A percentile compares a stretch with the other conserved stretches of the same genome.
phyloP scores from a whole-genome alignment of 805 yeast species.

The Starmera dryadoides region DNA sequence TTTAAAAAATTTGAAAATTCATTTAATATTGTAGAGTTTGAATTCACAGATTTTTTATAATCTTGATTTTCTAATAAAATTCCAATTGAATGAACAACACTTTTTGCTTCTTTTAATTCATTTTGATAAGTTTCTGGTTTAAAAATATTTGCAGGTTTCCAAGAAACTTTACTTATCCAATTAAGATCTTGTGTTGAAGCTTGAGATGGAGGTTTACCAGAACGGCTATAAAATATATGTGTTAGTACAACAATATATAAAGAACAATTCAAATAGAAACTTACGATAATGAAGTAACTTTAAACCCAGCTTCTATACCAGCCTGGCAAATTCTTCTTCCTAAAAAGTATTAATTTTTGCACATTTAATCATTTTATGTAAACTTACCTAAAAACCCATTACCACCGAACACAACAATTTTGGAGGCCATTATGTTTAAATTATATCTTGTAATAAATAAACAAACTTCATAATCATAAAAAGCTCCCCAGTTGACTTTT shows the following conservation, averaged over 20 bases:
- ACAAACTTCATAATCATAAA: too few relatives aligned
- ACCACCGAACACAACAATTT: conserved; percentile 75
- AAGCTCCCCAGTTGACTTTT: too few relatives aligned
- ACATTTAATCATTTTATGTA: not conserved
- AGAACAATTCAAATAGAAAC: conserved; percentile 5
- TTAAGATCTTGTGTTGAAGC: conserved; percentile 21
- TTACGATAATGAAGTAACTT: conserved; percentile 59
- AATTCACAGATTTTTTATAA: conserved; percentile 49
- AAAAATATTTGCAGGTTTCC: conserved; percentile 66
- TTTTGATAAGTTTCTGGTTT: conserved; percentile 49
- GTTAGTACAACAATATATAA: not conserved
- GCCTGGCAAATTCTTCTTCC: conserved; percentile 66
- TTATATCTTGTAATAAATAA: too few relatives aligned
- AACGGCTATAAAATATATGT: conserved; percentile 24
- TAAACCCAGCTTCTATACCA: conserved; percentile 54
- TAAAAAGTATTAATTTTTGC: conserved; percentile 1
- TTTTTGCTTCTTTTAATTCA: conserved; percentile 40
- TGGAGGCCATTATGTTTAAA: conserved; percentile 8
- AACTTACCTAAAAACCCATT: conserved; percentile 62
- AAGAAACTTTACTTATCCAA: conserved; percentile 55
- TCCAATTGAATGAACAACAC: conserved; percentile 83
- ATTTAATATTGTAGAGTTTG: conserved; percentile 17
- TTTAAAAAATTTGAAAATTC: conserved; percentile 34
- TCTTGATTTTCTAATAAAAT: conserved; percentile 59
- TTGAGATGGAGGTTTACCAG: conserved; percentile 43